Base-by-base conservation (phyloP, 1,284 basidiomycete species). In the Ganoderma multipileum region DNA sequence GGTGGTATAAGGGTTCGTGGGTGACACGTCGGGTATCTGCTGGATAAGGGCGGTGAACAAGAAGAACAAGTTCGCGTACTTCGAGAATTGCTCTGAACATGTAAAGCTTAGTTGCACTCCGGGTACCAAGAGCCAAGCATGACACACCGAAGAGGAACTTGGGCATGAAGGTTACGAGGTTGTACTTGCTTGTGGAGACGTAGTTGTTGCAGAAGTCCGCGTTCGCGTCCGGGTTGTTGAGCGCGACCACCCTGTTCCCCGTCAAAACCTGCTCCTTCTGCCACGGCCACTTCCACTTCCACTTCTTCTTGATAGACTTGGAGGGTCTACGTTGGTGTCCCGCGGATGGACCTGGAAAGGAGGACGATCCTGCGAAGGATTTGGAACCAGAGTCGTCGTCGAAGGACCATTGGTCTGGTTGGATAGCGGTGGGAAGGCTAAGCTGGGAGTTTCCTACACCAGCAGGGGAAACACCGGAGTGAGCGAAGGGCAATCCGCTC, bases 51-150 rank as follows among this genome's bases (percentile, higher is more conserved):
- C 96, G 44, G 97, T 99, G 85, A 99, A 99, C 70, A 99, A 85
- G 88, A 99, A 99, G 86, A 99, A 99, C 70, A 99, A 71, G 80
- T 99, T 99, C 75, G 98, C 98, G 78, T 98, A 99, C 88, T 98
- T 97, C 72, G 94, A 96, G 86, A 98, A 98, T 91, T 98, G 96
- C 80, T 98, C 96, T 92, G 83, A 71, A 30, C 36, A 16, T 1
- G 23, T 11, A 38, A 42, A 14, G 62, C 38, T 55, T 23, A 64
- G 23, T n/a, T 7, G 23, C 26, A 38, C 26, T 47, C 26, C 67
- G 36, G 38, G 42, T 36, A 52, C 60, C 52, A 2, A 36, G 38
- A 14, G 6, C 7, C 4, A 47, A 30, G 41, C 0, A 59, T 63
- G 39, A 81, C 91, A 75, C 76, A 97, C 96, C 95, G 69, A 88